Base-by-base conservation (phyloP, 2,329 filamentous ascomycete genomes). In the Pestalotiopsis sp. region DNA sequence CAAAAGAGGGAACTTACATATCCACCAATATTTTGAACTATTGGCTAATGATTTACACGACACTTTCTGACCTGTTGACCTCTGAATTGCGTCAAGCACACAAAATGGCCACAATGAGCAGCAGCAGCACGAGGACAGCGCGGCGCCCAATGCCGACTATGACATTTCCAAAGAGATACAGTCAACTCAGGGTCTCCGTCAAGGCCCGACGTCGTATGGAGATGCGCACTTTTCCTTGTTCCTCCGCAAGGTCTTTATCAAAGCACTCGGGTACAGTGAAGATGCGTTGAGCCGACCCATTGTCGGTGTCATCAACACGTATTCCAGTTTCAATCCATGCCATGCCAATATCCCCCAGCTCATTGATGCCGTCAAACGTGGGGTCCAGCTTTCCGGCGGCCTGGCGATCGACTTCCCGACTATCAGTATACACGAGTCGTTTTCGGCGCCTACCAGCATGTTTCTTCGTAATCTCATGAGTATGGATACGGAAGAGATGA, bases 401-500 rank as follows among this genome's bases (percentile, higher is more conserved):
- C 77, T 93, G 30, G 88, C 91, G 0, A 84, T 93, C 26, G 90
- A 93, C 52, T 93, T 93, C 70, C 91, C 91, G 0, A 93, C 91
- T 0, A 92, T 94, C 66, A 92, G 88, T 70, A 75, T 93, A 0
- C 88, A 91, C 71, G 91, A 93, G 81, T 86, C 83, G 2, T 93
- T 94, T 74, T 84, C 91, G 0, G 81, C 85, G 58, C 91, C 91
- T 2, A 93, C 91, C 3, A 92, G 90, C 79, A 93, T 94, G 91
- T 93, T 89, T 67, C 74, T 93, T 60, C 79, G 91, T 39, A 93
- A 93, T 70, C 74, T 93, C 67, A 93, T 94, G 91, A 90, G 88
- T 71, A 92, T 93, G 89, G 91, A 93, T 74, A 93, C 91, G 0
- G 91, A 93, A 76, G 91, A 93, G 80, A 93, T 93, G 91, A 89